These are phyloP conservation scores for Corymbia calophylla DNA, from an alignment of 441 rosid genomes.

Conservation along the genomic window DNA sequence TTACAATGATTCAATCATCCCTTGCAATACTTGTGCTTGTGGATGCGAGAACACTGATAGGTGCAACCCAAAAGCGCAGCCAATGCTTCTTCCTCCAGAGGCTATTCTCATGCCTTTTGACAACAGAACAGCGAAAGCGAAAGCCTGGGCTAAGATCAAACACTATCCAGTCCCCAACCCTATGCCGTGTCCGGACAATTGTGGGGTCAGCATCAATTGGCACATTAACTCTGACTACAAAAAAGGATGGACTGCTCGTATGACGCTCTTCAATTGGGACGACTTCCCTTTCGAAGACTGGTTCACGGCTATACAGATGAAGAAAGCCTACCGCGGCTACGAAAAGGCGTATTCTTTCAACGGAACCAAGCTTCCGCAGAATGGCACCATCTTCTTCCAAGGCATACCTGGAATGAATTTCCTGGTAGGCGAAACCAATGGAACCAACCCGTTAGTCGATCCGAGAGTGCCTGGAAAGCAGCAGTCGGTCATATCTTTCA, in stretches of 20 bases:
- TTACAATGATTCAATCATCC: constrained; percentile 68
- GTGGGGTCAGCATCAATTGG: constrained; percentile 88
- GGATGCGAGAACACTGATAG: constrained; percentile 43
- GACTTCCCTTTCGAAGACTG: constrained; percentile 46
- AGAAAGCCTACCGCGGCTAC: constrained; percentile 48
- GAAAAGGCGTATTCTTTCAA: constrained; percentile 76
- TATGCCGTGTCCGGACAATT: constrained; percentile 83
- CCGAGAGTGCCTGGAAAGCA: constrained; percentile 75
- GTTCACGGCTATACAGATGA: constrained; percentile 57
- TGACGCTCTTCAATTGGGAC: constrained; percentile 81
- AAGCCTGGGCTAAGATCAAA: constrained; percentile 64
- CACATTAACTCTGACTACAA: constrained; percentile 63
- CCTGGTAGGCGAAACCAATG: constrained; percentile 52
- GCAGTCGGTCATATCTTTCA: constrained; percentile 79
- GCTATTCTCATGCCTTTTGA: constrained; percentile 65
- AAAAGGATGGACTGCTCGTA: constrained; percentile 67
- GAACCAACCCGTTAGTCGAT: constrained; percentile 27
- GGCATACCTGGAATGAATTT: constrained; percentile 62
- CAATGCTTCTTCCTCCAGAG: constrained; percentile 71
- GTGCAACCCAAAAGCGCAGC: constrained; percentile 34
- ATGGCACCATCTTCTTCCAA: constrained; percentile 59
- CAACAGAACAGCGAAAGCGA: constrained; percentile 54
- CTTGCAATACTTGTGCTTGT: constrained; percentile 86
- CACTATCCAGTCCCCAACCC: constrained; percentile 37
- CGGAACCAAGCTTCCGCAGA: constrained; percentile 43